Conservation (phyloP, 495 filamentous ascomycete species). For the Pseudevernia furfuracea region DNA sequence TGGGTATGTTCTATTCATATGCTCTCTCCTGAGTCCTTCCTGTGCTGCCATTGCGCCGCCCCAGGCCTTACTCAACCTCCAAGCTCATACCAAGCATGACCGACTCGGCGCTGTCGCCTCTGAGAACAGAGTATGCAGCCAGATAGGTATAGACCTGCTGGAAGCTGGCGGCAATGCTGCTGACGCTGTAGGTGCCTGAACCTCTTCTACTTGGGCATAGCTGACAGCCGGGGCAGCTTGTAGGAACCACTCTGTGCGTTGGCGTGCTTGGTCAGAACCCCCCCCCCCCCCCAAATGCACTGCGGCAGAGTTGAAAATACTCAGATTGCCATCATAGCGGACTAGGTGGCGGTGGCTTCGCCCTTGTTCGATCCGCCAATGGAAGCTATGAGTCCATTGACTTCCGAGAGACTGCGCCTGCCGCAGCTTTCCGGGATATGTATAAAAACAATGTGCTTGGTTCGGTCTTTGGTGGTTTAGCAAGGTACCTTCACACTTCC, state of each 20-base stretch:
- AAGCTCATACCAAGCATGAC: not conserved
- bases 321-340: slow-evolving; percentile 61
- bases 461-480: slow-evolving; percentile 52
- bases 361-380: slow-evolving; percentile 48
- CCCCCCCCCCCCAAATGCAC: not conserved
- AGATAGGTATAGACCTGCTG: slow-evolving; percentile 68
- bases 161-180: slow-evolving; percentile 66
- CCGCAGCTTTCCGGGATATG: slow-evolving; percentile 69
- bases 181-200: slow-evolving; percentile 47
- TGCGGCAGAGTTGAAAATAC: slow-evolving; percentile 20
- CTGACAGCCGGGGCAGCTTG: slow-evolving; percentile 35
- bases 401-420: slow-evolving; percentile 79
- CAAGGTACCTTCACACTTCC: slow-evolving; percentile 38
- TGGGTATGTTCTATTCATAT: not conserved
- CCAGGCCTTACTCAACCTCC: slow-evolving; percentile 5
- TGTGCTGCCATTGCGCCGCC: not conserved
- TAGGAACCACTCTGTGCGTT: slow-evolving; percentile 65
- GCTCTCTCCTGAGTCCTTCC: not conserved
- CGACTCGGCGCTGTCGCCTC: slow-evolving; percentile 66
- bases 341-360: slow-evolving; percentile 80
- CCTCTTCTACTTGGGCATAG: not conserved
- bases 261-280: slow-evolving; percentile 53
- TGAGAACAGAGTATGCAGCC: slow-evolving; percentile 65
- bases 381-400: slow-evolving; percentile 64
- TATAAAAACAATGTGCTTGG: slow-evolving; percentile 50